Evolutionary conservation across 2,329 filamentous ascomycete species (phyloP), one percentile per base, ranked within the genome.

Genomic region (Fusarium sp.): DNA sequence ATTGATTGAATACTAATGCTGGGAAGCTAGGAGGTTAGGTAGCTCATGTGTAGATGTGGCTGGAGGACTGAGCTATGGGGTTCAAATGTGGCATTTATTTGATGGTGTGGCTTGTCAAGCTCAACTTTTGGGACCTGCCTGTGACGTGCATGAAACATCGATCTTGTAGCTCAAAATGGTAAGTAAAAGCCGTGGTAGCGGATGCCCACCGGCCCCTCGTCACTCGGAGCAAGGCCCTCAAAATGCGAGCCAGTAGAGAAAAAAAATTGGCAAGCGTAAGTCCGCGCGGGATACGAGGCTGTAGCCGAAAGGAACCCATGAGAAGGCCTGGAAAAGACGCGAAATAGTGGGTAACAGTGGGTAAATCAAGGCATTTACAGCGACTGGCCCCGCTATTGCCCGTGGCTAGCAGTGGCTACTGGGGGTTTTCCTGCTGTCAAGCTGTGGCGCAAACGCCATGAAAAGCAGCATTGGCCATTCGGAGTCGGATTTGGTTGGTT

Each of bases 231-330:
- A 44, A 40, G 24, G 34, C 34, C 34, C 51, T 55, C 45, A 18
- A 52, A 54, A 53, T 66, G 43, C 38, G 47, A 66, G 44, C 34
- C 42, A 51, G 45, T 24, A 32, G 43, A 66, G 45, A 58, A 30
- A 57, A 65, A 57, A 59, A 56, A 50, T 42, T 47, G 54, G 24
- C 56, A 59, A 62, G 49, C 74, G 74, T 66, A 76, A 76, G 62
- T 76, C 74, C 74, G 74, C 63, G 71, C 75, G 75, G 75, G 71
- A 72, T 76, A 76, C 75, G 75, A 76, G 75, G 68, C 70, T 75
- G 71, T 63, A 68, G 72, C 74, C 73, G 73, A 76, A 66, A 61
- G 55, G 34, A 43, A 63, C 38, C 43, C 58, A 27, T 43, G 29
- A 46, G 68, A 65, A 40, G 62, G 49, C 59, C 54, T 64, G 60